phyloP scores from a whole-genome alignment of 1,139 yeast genomes.

The Suhomyces yuchorum region DNA sequence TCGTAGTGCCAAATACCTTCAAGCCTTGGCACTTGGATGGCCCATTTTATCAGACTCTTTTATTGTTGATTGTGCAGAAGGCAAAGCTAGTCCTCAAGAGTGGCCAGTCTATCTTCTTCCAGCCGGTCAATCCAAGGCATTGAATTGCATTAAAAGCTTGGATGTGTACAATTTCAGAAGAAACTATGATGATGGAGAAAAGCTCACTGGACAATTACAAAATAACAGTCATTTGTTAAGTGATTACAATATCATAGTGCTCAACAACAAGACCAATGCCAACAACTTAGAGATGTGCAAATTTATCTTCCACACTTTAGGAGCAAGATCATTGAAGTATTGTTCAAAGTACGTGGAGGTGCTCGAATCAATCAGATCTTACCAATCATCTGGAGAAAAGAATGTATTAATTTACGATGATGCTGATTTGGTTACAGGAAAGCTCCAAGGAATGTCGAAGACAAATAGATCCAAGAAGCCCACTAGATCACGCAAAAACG shows the following conservation, averaged over 20 bases:
- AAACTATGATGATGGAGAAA: conserved; percentile 26
- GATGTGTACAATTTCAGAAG: conserved; percentile 44
- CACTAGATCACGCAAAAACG: conserved; percentile 3
- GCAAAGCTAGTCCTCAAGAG: conserved; percentile 22
- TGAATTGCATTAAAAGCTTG: conserved; percentile 39
- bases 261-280: conserved; percentile 24
- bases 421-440: conserved; percentile 10
- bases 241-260: conserved; percentile 33
- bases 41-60: conserved; percentile 71
- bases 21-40: conserved; percentile 86
- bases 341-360: conserved; percentile 15
- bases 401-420: conserved; percentile 32
- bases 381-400: conserved; percentile 6
- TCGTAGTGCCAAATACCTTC: conserved; percentile 78
- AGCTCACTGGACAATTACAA: conserved; percentile 38
- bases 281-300: conserved; percentile 39
- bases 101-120: conserved; percentile 68
- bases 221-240: conserved; percentile 41
- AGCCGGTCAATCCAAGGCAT: conserved; percentile 60
- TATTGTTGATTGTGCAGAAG: conserved; percentile 53
- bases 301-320: conserved; percentile 51
- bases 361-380: conserved; percentile 6
- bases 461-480: conserved; percentile 7
- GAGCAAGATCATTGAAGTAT: conserved; percentile 34
- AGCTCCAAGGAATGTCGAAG: conserved; percentile 8